Conservation (phyloP, 495 filamentous ascomycete genomes). For the Neurospora sp. region DNA sequence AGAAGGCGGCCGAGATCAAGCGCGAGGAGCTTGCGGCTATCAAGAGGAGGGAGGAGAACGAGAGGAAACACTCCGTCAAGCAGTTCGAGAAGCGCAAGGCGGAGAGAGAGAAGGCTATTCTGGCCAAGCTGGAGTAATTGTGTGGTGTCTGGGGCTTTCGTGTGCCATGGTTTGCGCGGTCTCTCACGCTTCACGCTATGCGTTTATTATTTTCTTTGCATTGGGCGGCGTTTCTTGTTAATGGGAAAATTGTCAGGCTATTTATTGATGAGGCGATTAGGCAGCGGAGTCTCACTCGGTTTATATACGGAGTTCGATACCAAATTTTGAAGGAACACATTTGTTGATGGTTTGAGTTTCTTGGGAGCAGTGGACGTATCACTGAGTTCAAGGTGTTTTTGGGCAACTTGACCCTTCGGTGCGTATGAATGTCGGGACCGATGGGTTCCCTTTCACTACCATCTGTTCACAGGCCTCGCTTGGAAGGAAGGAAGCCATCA, state of each 20-base stretch:
- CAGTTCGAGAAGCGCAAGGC: slow-evolving; percentile 57
- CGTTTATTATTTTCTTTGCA: slow-evolving; percentile 5
- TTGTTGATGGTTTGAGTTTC: too few species aligned
- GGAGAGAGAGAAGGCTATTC: slow-evolving; percentile 89
- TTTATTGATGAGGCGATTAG: background rate
- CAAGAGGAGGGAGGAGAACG: slow-evolving; percentile 87
- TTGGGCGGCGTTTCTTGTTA: slow-evolving; percentile 15
- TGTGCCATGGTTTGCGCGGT: background rate
- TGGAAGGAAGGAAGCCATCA: too few species aligned
- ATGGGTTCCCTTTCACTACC: too few species aligned
- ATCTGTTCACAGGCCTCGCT: too few species aligned
- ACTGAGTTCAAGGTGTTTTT: too few species aligned
- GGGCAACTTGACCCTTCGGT: too few species aligned
- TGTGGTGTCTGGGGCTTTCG: background rate
- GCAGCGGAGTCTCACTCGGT: background rate
- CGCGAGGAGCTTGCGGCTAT: slow-evolving; percentile 74
- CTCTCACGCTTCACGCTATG: background rate
- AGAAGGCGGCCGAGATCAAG: slow-evolving; percentile 98
- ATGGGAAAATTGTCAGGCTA: background rate
- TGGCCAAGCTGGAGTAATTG: slow-evolving; percentile 61
- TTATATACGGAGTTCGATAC: background rate
- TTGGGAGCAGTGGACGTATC: too few species aligned
- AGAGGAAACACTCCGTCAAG: slow-evolving; percentile 82
- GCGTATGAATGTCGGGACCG: too few species aligned
- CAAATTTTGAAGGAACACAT: background rate